Conservation (phyloP, 2,329 filamentous ascomycete species). For the Rutstroemia sp. region DNA sequence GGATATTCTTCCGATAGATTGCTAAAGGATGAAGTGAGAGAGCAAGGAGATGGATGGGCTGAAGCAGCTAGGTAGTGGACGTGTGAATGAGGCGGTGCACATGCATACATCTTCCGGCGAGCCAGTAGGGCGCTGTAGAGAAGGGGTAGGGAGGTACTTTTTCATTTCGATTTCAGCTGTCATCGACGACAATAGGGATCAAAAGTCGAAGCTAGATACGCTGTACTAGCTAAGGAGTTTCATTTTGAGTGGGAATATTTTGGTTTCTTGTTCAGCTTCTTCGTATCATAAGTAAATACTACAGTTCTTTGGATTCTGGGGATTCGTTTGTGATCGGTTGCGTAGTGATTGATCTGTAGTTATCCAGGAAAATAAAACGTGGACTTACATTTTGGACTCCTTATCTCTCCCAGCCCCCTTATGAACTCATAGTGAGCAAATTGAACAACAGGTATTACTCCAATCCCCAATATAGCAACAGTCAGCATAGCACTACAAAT, state of each 20-base stretch:
- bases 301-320: background rate
- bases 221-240: background rate
- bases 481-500: background rate
- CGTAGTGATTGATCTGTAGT: no score
- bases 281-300: background rate
- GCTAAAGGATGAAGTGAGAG: background rate
- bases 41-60: background rate
- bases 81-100: no score
- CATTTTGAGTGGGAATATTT: background rate
- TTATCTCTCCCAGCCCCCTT: no score
- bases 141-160: background rate
- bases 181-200: background rate
- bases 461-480: background rate
- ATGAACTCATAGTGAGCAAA: no score
- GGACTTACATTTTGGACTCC: no score
- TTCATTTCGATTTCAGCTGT: background rate
- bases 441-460: background rate
- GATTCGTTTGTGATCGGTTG: no score
- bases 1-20: constrained; percentile 27
- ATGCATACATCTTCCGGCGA: background rate
- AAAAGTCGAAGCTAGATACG: background rate
- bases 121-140: background rate
- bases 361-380: no score
- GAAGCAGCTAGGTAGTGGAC: no score
- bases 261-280: background rate